Conservation (phyloP, 192 early-diverging fungal species). For the Allomyces macrogynus region DNA sequence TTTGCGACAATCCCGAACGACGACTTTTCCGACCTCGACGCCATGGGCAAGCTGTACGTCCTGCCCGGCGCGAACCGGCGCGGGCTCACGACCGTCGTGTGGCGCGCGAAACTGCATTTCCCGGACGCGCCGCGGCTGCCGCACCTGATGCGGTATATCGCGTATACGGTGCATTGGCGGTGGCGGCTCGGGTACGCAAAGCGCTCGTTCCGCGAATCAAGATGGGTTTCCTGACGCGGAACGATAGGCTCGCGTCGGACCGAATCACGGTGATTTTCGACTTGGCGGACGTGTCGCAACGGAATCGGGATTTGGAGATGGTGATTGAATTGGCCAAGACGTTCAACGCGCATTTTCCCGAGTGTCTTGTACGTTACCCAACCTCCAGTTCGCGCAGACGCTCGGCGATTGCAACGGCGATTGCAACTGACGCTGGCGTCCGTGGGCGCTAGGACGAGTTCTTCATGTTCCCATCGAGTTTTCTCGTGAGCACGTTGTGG, state of each 20-base stretch:
- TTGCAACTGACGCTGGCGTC: too few species aligned
- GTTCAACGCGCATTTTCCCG: neutral
- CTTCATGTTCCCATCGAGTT: too few species aligned
- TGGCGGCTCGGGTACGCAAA: neutral
- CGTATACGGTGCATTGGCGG: neutral
- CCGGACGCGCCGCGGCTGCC: neutral
- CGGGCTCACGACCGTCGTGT: neutral
- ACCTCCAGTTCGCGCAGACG: too few species aligned
- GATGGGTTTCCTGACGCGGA: too few species aligned
- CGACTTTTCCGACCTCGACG: neutral
- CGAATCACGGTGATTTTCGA: neutral
- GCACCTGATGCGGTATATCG: neutral
- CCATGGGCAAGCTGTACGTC: neutral
- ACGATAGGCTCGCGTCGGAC: neutral
- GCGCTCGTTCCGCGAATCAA: too few species aligned
- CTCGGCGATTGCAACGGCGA: too few species aligned
- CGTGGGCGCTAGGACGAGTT: too few species aligned
- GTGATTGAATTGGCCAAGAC: neutral
- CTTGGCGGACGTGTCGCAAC: neutral
- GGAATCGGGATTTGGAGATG: neutral
- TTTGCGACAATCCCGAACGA: neutral
- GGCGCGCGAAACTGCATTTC: neutral
- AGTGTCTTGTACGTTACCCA: too few species aligned
- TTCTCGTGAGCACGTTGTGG: too few species aligned
- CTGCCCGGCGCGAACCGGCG: neutral